These are phyloP conservation scores for Elaeis oleifera DNA, from an alignment of 202 grass and related monocot species.

Conservation along the genomic window DNA sequence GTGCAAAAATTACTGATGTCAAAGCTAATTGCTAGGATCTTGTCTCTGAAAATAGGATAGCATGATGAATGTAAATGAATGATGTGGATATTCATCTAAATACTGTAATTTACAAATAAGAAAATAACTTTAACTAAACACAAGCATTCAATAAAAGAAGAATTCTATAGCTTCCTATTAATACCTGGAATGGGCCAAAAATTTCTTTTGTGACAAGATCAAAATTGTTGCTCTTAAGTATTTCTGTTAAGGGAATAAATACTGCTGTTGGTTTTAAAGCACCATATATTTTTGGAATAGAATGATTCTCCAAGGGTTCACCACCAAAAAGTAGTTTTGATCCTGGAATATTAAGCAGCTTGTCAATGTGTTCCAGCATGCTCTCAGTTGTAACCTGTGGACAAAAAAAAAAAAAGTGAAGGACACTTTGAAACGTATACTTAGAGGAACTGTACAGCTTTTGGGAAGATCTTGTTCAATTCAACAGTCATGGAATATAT, in stretches of 20 bases:
- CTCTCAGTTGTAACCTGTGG: slow-evolving; percentile 70
- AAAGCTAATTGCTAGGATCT: no score
- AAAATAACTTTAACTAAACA: no score
- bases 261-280: slow-evolving; percentile 86
- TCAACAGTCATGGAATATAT: no score
- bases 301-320: slow-evolving; percentile 69
- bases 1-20: no score
- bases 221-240: slow-evolving; percentile 63
- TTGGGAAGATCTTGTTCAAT: no score
- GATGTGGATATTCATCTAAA: no score
- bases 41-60: no score
- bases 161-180: not conserved
- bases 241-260: slow-evolving; percentile 82
- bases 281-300: slow-evolving; percentile 89
- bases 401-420: not conserved
- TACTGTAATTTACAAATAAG: no score
- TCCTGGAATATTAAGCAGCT: slow-evolving; percentile 75
- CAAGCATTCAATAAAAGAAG: not conserved
- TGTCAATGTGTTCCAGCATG: slow-evolving; percentile 68
- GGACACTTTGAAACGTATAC: no score
- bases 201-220: slow-evolving; percentile 83
- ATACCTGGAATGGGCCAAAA: slow-evolving; percentile 98
- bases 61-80: no score
- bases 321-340: slow-evolving; percentile 90
- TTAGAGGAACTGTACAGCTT: no score